These are phyloP conservation scores for Sporisorium exsertum DNA, from an alignment of 1,284 basidiomycete species.

Conservation along the genomic window DNA sequence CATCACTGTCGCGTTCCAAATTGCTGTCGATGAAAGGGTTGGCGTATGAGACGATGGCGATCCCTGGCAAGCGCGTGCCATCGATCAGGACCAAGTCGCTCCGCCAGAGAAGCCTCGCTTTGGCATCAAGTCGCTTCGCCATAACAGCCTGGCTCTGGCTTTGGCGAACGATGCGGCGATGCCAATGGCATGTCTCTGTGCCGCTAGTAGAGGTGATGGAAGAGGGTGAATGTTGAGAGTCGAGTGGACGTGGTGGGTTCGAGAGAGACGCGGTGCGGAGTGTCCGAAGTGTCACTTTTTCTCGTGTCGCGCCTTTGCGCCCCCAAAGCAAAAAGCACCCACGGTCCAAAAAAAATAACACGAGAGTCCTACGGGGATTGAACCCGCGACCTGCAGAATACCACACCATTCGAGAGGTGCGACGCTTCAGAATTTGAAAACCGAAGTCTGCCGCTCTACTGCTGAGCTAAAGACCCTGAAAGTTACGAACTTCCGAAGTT, in stretches of 20 bases:
- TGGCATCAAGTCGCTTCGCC: slow-evolving; percentile 27
- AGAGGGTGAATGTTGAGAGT: background rate
- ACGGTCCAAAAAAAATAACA: slow-evolving; percentile 3
- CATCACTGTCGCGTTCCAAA: slow-evolving; percentile 5
- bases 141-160: slow-evolving; percentile 21
- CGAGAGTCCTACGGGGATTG: slow-evolving; percentile 58
- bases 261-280: background rate
- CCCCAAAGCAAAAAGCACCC: background rate
- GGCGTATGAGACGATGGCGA: slow-evolving; percentile 60
- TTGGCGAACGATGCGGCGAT: background rate
- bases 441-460: slow-evolving; percentile 60
- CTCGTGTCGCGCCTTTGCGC: slow-evolving; percentile 3
- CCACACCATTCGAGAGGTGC: slow-evolving; percentile 1
- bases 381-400: slow-evolving; percentile 57
- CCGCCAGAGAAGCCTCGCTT: slow-evolving; percentile 61
- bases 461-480: slow-evolving; percentile 56
- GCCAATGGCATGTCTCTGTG: slow-evolving; percentile 13
- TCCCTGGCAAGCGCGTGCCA: slow-evolving; percentile 59
- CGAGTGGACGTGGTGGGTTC: background rate
- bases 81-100: slow-evolving; percentile 59
- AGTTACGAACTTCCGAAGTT: too few relatives aligned
- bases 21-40: slow-evolving; percentile 47
- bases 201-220: slow-evolving; percentile 2
- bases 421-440: slow-evolving; percentile 14
- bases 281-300: background rate